Evolutionary conservation across 441 rosid species (phyloP), one percentile per base, ranked within the genome.

Genomic region (Syzygium syzygioides): DNA sequence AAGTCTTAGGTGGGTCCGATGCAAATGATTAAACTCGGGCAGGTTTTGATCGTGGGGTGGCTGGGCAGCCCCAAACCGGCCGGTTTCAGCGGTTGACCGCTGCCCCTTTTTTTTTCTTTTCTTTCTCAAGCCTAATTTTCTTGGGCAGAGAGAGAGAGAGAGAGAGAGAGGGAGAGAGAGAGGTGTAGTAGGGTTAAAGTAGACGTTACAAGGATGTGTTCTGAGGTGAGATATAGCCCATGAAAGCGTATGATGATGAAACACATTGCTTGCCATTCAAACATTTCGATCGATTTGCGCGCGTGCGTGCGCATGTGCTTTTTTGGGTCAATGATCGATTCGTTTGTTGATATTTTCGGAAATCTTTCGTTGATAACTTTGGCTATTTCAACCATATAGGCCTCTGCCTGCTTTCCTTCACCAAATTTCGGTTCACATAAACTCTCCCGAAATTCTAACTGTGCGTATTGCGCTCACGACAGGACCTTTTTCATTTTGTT

Each of bases 11-110:
- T 91, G 94, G 95, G 94, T 32, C 91, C 90, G 45, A 89, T 89
- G 83, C 83, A 14, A 90, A 96, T 95, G 94, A 95, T 95, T 91
- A 93, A 89, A 83, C 62, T 62, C 90, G 94, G 94, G 91, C 94
- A 87, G 90, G 64, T 88, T 91, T 56, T 48, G 90, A 90, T 88
- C 90, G 94, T 93, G 94, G 92, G 88, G 64, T 54, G 56, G 88
- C 15, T 89, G 94, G 96, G 95, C 93, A 92, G 91, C 87, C 60
- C 80, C 45, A 15, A 41, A 76, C 26, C 60, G 56, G 91, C 88
- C 85, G 14, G 66, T 87, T 90, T 89, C 86, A 55, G 13, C 28
- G 85, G 85, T 92, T 91, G 94, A 71, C 94, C 94, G 91, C 92
- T 93, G 93, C 87, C 95, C 93, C 4, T 26, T 15, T 32, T 48